Evolutionary conservation across 1,284 basidiomycete species (phyloP), one percentile per base, ranked within the genome.

Genomic region (Meripilus lineatus): DNA sequence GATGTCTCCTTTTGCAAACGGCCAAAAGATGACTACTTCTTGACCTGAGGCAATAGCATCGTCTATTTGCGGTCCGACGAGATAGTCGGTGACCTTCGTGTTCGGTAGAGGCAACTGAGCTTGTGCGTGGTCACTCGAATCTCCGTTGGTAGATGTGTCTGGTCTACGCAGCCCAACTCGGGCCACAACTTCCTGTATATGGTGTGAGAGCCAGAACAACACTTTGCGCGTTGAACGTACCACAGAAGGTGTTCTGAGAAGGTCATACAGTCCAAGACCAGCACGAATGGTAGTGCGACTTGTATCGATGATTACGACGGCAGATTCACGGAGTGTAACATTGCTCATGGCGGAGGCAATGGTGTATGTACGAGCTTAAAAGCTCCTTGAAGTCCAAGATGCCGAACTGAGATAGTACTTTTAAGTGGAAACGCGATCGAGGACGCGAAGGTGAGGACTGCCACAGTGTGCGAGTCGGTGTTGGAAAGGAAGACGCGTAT

Each of bases 61-160:
- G 51, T 89, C 85, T 7, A 96, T 74, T 46, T 82, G 81, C 2
- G 79, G 59, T 1, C 94, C 94, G 40, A 94, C 88, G 13, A 97
- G 74, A 64, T 93, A 96, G 51, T 92, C 89, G 38, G 79, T 81
- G 18, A 86, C 79, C 40, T 77, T 72, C 20, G 72, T 70, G 4
- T 68, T 57, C 38, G 70, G 70, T n/a, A n/a, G n/a, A 54, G n/a
- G n/a, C n/a, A n/a, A n/a, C n/a, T n/a, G n/a, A n/a, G n/a, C n/a
- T 64, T 39, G 59, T 63, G n/a, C n/a, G n/a, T n/a, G n/a, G n/a
- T n/a, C n/a, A n/a, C n/a, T 33, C 52, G 35, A 34, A 37, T 54
- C 45, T 43, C 51, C 52, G 28, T 53, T 46, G 15, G n/a, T n/a
- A n/a, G n/a, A 42, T 28, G 46, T 44, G 11, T 15, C 40, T 32